Percentiles rank a stretch among this genome's conserved stretches.
Evolutionary conservation across 345 rosid species (phyloP).

Genomic region (Melaleuca quinquenervia): DNA sequence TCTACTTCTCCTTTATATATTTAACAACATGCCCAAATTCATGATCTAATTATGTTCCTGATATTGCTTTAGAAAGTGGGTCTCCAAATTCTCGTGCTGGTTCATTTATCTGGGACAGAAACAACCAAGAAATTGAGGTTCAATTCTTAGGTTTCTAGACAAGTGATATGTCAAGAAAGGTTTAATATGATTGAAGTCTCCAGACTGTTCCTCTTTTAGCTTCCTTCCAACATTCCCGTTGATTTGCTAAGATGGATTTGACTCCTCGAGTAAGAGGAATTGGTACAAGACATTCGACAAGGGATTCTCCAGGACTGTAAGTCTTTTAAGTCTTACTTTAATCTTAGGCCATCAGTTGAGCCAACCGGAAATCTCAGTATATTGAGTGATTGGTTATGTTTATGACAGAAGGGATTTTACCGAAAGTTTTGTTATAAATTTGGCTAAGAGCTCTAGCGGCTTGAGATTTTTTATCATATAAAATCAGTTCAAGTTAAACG

Average conservation of each 20-base stretch:
- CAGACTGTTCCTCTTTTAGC: not conserved
- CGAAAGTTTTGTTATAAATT: not conserved
- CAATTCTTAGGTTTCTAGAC: not conserved
- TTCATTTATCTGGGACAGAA: not conserved
- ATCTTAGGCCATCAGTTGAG: not conserved
- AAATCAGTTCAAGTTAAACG: not conserved
- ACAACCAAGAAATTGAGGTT: not conserved
- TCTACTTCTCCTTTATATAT: not conserved
- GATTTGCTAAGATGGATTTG: not conserved
- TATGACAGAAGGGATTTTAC: not conserved
- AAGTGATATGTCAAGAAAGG: not conserved
- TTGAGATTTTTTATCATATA: too few relatives aligned
- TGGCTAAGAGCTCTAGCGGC: not conserved
- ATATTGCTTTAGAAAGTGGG: not conserved
- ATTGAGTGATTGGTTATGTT: not conserved
- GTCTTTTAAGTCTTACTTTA: not conserved
- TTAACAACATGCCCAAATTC: not conserved
- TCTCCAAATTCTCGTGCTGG: not conserved
- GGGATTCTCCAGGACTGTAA: not conserved
- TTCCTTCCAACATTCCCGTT: not conserved
- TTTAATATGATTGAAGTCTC: not conserved
- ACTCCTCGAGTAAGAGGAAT: not conserved
- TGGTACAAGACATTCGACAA: not conserved
- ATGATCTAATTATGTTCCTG: not conserved
- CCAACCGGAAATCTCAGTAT: not conserved